Evolutionary conservation across 257 asterid species (phyloP).

Genomic region (Solanum peruvianum): DNA sequence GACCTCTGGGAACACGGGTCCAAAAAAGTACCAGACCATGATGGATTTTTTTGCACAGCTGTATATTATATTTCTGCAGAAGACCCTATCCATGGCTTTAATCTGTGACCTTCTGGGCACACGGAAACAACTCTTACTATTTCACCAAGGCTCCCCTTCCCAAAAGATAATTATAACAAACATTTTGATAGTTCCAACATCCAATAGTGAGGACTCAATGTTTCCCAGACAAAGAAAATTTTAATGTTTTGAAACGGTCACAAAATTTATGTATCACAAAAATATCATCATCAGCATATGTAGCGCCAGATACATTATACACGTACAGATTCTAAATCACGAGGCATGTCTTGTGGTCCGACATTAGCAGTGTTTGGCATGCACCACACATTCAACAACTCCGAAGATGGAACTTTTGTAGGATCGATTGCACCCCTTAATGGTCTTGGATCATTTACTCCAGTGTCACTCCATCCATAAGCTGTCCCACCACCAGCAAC

Average conservation of each 20-base stretch:
- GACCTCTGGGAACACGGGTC: background rate
- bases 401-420: constrained; percentile 56
- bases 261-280: background rate
- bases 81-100: background rate
- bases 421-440: constrained; percentile 75
- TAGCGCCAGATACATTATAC: background rate
- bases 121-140: background rate
- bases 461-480: constrained; percentile 81
- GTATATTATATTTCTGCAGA: background rate
- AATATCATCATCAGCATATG: background rate
- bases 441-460: constrained; percentile 36
- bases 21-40: background rate
- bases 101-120: background rate
- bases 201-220: background rate
- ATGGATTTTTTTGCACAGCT: background rate
- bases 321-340: constrained; percentile 72
- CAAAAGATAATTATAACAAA: background rate
- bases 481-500: constrained; percentile 98
- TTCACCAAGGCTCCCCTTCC: background rate
- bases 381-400: constrained; percentile 83
- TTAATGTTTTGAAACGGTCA: background rate
- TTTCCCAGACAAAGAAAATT: background rate
- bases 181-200: background rate
- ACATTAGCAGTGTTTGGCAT: constrained; percentile 93
- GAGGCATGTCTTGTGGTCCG: constrained; percentile 90